Evolutionary conservation across 1,284 basidiomycete genomes (phyloP).

Genomic region (Laetiporus sulphureus): DNA sequence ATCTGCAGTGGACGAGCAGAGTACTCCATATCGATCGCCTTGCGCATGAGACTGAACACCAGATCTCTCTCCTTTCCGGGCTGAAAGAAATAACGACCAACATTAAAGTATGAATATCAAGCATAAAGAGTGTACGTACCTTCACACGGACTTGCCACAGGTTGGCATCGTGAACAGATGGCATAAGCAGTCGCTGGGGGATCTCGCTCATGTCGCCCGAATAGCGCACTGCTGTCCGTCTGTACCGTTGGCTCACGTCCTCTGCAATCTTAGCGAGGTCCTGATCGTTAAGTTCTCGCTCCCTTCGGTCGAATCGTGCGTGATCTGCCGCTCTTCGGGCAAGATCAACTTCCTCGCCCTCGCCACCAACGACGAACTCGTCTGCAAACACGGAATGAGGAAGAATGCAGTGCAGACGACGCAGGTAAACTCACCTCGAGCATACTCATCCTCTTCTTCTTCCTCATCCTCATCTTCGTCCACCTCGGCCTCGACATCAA

Average conservation of each 20-base stretch:
- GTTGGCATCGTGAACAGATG: constrained; percentile 91
- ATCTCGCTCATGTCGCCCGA: constrained; percentile 91
- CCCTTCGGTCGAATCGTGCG: constrained; percentile 70
- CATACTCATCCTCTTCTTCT: constrained; percentile 84
- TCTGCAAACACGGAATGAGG: constrained; percentile 39
- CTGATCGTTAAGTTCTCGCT: constrained; percentile 76
- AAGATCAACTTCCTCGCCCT: constrained; percentile 64
- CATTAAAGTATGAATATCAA: constrained; percentile 7
- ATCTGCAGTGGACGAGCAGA: constrained; percentile 77
- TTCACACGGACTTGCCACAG: constrained; percentile 96
- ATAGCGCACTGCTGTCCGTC: constrained; percentile 63
- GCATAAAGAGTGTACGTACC: constrained; percentile 37
- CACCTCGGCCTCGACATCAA: constrained; percentile 94
- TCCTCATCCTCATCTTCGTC: constrained; percentile 95
- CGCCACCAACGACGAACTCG: constrained; percentile 76
- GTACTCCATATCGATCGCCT: constrained; percentile 77
- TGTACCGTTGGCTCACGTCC: constrained; percentile 80
- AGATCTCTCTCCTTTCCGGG: constrained; percentile 90
- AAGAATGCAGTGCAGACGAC: too few species aligned
- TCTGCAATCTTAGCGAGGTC: constrained; percentile 86
- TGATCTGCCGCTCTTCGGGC: constrained; percentile 61
- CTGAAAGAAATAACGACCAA: constrained; percentile 36
- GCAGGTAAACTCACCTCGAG: constrained; percentile 46
- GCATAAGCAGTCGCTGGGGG: constrained; percentile 95
- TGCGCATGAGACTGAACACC: constrained; percentile 92